Evolutionary conservation across 2,329 filamentous ascomycete species (phyloP).

Genomic region (Paecilomyces variotii): DNA sequence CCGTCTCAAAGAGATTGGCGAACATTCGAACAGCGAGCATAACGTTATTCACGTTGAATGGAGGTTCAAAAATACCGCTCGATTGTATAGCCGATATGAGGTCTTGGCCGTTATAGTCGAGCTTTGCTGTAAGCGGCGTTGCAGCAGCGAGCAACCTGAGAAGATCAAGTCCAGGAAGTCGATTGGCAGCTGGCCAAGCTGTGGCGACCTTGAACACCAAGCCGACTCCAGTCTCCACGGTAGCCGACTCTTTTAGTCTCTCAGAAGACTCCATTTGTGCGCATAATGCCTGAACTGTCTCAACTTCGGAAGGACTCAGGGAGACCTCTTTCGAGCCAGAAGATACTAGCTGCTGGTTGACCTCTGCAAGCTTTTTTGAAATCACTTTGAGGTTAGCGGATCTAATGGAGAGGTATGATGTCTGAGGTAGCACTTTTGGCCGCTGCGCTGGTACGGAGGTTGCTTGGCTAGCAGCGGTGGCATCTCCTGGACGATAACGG

Average conservation of each 20-base stretch:
- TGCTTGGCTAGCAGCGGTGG: conserved; percentile 28
- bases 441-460: conserved; percentile 30
- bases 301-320: conserved; percentile 64
- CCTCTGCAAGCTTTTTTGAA: conserved; percentile 64
- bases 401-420: conserved; percentile 68
- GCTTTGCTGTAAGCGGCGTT: conserved; percentile 56
- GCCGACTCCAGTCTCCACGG: conserved; percentile 48
- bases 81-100: conserved; percentile 54
- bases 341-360: conserved; percentile 62
- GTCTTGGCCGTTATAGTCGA: conserved; percentile 46
- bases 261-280: conserved; percentile 50
- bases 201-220: conserved; percentile 66
- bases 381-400: conserved; percentile 63
- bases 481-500: conserved; percentile 68
- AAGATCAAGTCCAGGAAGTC: conserved; percentile 77
- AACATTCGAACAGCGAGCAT: conserved; percentile 82
- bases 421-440: conserved; percentile 65
- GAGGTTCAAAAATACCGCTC: conserved; percentile 51
- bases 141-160: conserved; percentile 72
- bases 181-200: conserved; percentile 70
- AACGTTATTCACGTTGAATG: conserved; percentile 65
- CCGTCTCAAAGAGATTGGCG: conserved; percentile 73
- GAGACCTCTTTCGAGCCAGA: conserved; percentile 65
- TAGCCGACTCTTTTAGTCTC: conserved; percentile 37
- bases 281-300: conserved; percentile 53